These are phyloP conservation scores for Ustilaginoidea virens DNA, from an alignment of 2,329 filamentous ascomycete species.

Conservation along the genomic window DNA sequence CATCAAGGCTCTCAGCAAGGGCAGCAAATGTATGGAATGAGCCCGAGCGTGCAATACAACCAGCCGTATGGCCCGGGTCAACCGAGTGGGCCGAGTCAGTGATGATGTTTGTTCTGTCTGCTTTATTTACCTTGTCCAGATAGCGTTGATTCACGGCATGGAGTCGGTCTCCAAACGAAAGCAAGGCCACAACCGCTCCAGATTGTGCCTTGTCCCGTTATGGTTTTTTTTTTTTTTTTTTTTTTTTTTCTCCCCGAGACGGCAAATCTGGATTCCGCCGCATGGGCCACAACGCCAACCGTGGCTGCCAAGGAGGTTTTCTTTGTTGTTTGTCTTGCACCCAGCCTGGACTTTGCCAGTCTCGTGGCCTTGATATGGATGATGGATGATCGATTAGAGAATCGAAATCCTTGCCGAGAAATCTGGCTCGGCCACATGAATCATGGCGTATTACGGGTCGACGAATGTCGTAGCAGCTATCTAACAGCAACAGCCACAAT, in stretches of 20 bases:
- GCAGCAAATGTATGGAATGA: conserved; percentile 64
- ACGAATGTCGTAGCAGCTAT: too few relatives aligned
- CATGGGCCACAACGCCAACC: too few relatives aligned
- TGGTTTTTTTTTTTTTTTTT: not conserved
- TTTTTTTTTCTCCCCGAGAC: not conserved
- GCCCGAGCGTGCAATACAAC: conserved; percentile 56
- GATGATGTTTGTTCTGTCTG: conserved; percentile 4
- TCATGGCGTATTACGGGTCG: too few relatives aligned
- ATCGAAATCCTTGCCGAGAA: too few relatives aligned
- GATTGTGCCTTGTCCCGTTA: not conserved
- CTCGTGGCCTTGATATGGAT: too few relatives aligned
- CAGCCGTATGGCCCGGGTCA: conserved; percentile 61
- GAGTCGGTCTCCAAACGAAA: not conserved
- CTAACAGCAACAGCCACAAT: too few relatives aligned
- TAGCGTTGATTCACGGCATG: not conserved
- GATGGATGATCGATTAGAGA: too few relatives aligned
- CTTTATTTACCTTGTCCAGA: conserved; percentile 1
- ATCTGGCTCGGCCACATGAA: too few relatives aligned
- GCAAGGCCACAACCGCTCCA: not conserved
- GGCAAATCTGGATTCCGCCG: not conserved
- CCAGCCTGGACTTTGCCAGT: too few relatives aligned
- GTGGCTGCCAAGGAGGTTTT: too few relatives aligned
- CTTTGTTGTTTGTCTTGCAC: not conserved
- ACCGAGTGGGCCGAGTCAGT: conserved; percentile 56
- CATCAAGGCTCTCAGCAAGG: conserved; percentile 90